A percentile compares a stretch with the other conserved stretches of the same genome.
Evolutionary conservation across 139 green algal species (phyloP).

Genomic region (Tetraselmis chui): DNA sequence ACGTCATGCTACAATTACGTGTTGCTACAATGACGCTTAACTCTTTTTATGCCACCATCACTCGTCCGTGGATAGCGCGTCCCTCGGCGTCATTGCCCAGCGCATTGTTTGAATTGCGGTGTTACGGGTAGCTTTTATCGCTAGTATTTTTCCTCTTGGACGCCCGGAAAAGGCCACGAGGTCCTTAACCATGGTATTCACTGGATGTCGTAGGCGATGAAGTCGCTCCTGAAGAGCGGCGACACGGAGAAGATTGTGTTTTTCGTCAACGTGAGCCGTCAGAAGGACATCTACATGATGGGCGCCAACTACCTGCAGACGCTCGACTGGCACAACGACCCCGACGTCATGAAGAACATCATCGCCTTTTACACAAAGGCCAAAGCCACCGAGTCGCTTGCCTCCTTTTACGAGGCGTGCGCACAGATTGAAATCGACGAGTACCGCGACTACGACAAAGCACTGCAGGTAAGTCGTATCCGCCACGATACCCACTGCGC

Average conservation of each 20-base stretch:
- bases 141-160: no score
- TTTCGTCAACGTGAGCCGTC: constrained; percentile 70
- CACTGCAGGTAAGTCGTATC: constrained; percentile 39
- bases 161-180: no score
- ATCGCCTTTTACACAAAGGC: constrained; percentile 79
- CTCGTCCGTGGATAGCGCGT: no score
- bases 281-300: constrained; percentile 72
- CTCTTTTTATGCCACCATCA: no score
- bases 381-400: constrained; percentile 50
- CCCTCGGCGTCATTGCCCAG: no score
- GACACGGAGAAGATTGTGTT: constrained; percentile 79
- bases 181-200: no score
- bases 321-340: constrained; percentile 55
- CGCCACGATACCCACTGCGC: no score
- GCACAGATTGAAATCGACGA: constrained; percentile 80
- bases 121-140: no score
- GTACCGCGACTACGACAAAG: constrained; percentile 69
- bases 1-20: no score
- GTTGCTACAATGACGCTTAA: no score
- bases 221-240: constrained; percentile 59
- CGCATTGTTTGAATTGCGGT: no score
- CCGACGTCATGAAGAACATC: constrained; percentile 67
- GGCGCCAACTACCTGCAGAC: constrained; percentile 75
- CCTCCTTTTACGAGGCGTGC: constrained; percentile 69
- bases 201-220: constrained; percentile 64